Conservation (phyloP, 1,284 basidiomycete species). For the Ceratobasidium papillatum region DNA sequence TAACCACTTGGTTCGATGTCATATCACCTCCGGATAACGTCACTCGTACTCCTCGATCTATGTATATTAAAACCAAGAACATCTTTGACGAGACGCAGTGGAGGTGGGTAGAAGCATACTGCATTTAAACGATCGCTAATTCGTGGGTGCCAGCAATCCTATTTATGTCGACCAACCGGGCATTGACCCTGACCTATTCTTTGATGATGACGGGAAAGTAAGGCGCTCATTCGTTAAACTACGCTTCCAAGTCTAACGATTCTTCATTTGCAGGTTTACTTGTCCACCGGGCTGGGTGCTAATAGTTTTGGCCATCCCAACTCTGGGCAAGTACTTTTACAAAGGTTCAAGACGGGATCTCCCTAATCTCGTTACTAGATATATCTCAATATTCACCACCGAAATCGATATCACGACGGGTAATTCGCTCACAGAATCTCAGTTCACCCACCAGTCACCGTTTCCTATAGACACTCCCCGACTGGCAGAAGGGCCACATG, state of each 20-base stretch:
- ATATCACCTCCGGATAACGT: slow-evolving; percentile 40
- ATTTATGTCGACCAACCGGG: slow-evolving; percentile 41
- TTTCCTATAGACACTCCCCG: slow-evolving; percentile 34
- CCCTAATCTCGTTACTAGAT: background rate
- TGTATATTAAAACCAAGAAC: slow-evolving; percentile 39
- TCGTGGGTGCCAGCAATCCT: slow-evolving; percentile 21
- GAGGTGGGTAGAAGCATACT: slow-evolving; percentile 9
- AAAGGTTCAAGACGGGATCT: background rate
- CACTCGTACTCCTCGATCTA: slow-evolving; percentile 33
- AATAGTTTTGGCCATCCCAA: slow-evolving; percentile 39
- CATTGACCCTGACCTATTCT: slow-evolving; percentile 42
- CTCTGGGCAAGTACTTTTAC: slow-evolving; percentile 19
- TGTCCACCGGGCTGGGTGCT: slow-evolving; percentile 27
- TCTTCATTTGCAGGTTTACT: slow-evolving; percentile 14
- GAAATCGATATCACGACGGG: slow-evolving; percentile 44
- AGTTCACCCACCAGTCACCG: slow-evolving; percentile 29
- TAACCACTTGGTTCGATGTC: slow-evolving; percentile 42
- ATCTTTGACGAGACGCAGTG: slow-evolving; percentile 40
- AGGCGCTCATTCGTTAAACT: background rate
- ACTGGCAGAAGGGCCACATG: slow-evolving; percentile 41
- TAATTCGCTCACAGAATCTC: slow-evolving; percentile 41
- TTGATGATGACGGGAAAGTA: slow-evolving; percentile 40
- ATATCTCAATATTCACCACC: slow-evolving; percentile 43
- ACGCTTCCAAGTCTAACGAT: background rate
- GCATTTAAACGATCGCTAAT: background rate